Base-by-base conservation (phyloP, 306 rosid species). In the Ormosia semicastrata region DNA sequence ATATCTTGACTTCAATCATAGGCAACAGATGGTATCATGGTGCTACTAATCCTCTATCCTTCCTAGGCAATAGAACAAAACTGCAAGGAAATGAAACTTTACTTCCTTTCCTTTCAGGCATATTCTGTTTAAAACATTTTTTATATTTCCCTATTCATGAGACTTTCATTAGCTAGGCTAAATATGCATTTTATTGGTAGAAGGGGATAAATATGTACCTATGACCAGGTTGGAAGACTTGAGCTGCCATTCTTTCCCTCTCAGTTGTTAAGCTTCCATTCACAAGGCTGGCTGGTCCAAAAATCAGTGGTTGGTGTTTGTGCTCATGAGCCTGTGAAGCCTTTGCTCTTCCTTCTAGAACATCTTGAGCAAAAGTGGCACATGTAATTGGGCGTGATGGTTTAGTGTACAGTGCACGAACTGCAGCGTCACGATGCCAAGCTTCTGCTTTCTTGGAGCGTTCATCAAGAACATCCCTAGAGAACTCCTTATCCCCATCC, bases 351-450 rank as follows among this genome's bases (percentile, higher is more conserved):
- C 99, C 98, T 92, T 93, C 99, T 44, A 93, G 77, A 85, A 93
- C 99, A 89, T 95, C 99, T 81, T 93, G 99, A 32, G 99, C 99
- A 70, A 95, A 95, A 59, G 99, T 90, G 37, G 99, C 99, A 66
- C 97, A 93, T 40, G 98, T 95, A 64, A 93, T 93, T n/a, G 99
- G 98, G 57, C 66, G 88, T 2, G 92, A 83, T 5, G 97, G 98
- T 52, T 85, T 90, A 8, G 92, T 79, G 54, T 89, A 84, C 63
- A 39, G 94, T 18, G 89, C 94, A 57, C 91, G 88, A 65, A 65
- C 79, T 47, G 89, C 90, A 69, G 94, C 89, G 66, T 88, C 81
- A 39, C 93, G 97, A 85, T 95, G 98, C 97, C 94, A 91, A 37
- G 89, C 83, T 84, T 93, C 94, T 37, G 95, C 96, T 85, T 78